Percentiles rank a stretch among this genome's conserved stretches.
Evolutionary conservation across 2,329 filamentous ascomycete species (phyloP).

Genomic region (Colletotrichum navitas): DNA sequence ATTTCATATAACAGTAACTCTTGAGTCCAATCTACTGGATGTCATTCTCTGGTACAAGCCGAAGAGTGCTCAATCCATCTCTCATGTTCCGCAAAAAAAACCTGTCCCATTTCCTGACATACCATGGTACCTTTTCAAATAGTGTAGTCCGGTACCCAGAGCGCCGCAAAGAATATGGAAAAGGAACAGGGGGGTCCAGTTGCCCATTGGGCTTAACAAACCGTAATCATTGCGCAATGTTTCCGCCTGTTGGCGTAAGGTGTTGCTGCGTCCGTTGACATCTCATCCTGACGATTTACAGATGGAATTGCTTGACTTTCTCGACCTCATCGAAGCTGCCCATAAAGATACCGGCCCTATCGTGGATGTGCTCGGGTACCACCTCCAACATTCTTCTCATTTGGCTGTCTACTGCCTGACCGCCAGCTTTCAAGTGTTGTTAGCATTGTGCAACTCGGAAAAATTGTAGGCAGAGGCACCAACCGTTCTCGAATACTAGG

Average conservation of each 20-base stretch:
- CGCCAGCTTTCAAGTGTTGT: slow-evolving; percentile 74
- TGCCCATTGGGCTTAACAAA: slow-evolving; percentile 34
- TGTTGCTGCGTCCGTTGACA: slow-evolving; percentile 7
- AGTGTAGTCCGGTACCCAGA: slow-evolving; percentile 1
- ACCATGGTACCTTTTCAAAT: not conserved
- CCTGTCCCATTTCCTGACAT: not conserved
- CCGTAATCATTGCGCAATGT: slow-evolving; percentile 8
- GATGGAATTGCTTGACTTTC: slow-evolving; percentile 90
- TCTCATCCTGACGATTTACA: slow-evolving; percentile 50
- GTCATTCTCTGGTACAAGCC: not conserved
- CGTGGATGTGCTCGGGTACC: slow-evolving; percentile 92
- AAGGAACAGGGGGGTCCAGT: slow-evolving; percentile 44
- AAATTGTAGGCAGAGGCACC: slow-evolving; percentile 51
- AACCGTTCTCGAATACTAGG: slow-evolving; percentile 98
- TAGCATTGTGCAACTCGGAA: slow-evolving; percentile 3
- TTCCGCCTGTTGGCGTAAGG: slow-evolving; percentile 2
- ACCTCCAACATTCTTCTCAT: slow-evolving; percentile 93
- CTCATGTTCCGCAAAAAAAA: not conserved
- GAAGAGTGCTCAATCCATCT: not conserved
- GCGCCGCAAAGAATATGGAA: slow-evolving; percentile 40
- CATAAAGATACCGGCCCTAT: slow-evolving; percentile 95
- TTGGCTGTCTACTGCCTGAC: slow-evolving; percentile 89
- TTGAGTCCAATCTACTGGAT: slow-evolving; percentile 8
- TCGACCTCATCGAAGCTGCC: slow-evolving; percentile 95
- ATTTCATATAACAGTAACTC: not conserved